Base-by-base conservation (phyloP, 805 yeast species). In the Nakazawaea populi region DNA sequence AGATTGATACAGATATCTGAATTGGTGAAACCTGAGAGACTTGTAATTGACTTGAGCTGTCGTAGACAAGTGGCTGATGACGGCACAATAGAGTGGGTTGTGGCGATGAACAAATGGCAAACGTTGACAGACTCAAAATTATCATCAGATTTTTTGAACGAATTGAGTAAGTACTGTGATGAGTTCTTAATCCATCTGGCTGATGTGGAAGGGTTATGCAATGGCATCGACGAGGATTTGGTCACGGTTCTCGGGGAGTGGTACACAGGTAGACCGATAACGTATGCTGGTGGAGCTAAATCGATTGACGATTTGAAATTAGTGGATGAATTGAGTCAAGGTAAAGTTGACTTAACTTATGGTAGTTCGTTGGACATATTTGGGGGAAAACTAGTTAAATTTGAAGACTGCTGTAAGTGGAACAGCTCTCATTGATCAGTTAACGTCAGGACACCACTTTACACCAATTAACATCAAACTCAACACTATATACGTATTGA, bases 51-150 rank as follows among this genome's bases (percentile, higher is more conserved):
- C 65, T 74, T 94, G 60, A 89, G 96, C 64, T 92, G 98, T 65
- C 77, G 96, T 53, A 67, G 70, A 14, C 62, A 61, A 5, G 55
- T 60, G 5, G 62, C 59, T n/a, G 59, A 61, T 3, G 68, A 32
- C 11, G 35, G 64, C 1, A 61, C 54, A 14, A 28, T 45, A 1
- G 65, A 72, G 43, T 94, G 99, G 99, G 77, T 85, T 36, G 99
- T 94, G n/a, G 97, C 98, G 2, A 94, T 90, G 82, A 91, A 94
- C 68, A 87, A 90, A 67, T 94, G 99, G 99, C 97, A 91, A 65
- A 87, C 91, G 0, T 67, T 91, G 31, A 94, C 99, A 0, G 75
- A 76, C 39, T 75, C 83, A 43, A 76, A 70, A 50, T 71, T 94
- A 49, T 72, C 72, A 46, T 64, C 66, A 46, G 77, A 76, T 29